These are phyloP conservation scores for Wakefieldia striispora DNA, from an alignment of 768 basidiomycete genomes.

Conservation along the genomic window DNA sequence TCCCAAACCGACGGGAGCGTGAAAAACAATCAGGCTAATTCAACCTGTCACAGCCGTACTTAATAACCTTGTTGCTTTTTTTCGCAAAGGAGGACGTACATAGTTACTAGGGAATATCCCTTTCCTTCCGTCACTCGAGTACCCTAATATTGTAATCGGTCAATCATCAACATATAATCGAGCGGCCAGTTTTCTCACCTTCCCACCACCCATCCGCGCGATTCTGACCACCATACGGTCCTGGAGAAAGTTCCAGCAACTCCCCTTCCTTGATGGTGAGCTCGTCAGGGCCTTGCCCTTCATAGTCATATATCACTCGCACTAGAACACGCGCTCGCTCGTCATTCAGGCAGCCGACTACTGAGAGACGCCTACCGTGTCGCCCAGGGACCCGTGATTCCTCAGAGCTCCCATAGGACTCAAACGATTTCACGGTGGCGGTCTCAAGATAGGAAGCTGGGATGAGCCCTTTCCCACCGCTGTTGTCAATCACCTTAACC, in stretches of 20 bases:
- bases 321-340: constrained; percentile 42
- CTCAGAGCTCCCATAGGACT: constrained; percentile 11
- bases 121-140: constrained; percentile 56
- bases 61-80: constrained; percentile 19
- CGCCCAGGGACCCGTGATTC: constrained; percentile 39
- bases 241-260: constrained; percentile 60
- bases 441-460: constrained; percentile 78
- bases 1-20: constrained; percentile 8
- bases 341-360: constrained; percentile 4
- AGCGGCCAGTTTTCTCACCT: constrained; percentile 45
- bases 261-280: constrained; percentile 60
- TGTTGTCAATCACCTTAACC: constrained; percentile 67
- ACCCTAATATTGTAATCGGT: constrained; percentile 44
- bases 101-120: constrained; percentile 90
- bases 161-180: constrained; percentile 22
- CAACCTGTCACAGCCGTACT: constrained; percentile 41
- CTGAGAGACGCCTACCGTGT: constrained; percentile 44
- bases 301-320: constrained; percentile 78
- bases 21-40: constrained; percentile 37
- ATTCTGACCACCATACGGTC: constrained; percentile 57
- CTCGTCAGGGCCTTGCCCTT: constrained; percentile 71
- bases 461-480: constrained; percentile 67
- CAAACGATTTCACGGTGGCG: constrained; percentile 27
- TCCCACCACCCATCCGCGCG: constrained; percentile 87
- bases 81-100: constrained; percentile 47